Conservation (phyloP, 169 alveolate genomes). For the Cryptosporidium tyzzeri region DNA sequence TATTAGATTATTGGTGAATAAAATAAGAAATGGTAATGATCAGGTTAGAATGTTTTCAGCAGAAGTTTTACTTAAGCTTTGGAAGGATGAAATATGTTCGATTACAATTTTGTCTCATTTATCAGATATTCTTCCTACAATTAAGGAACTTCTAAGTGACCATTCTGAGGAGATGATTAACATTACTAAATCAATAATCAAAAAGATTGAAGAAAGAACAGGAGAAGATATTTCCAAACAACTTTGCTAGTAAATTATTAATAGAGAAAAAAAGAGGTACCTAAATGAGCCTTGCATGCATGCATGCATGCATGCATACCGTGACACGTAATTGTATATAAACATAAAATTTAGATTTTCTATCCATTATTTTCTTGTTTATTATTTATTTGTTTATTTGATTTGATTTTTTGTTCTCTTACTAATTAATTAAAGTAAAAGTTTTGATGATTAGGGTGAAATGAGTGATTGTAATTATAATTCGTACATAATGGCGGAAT, state of each 20-base stretch:
- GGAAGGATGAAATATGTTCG: slow-evolving; percentile 57
- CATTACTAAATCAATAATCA: slow-evolving; percentile 26
- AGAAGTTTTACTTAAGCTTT: slow-evolving; percentile 15
- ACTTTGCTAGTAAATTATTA: not conserved
- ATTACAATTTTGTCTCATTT: slow-evolving; percentile 20
- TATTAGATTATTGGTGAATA: slow-evolving; percentile 9
- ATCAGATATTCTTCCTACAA: slow-evolving; percentile 44
- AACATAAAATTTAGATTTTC: not conserved
- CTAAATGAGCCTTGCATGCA: not conserved
- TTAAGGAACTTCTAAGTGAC: slow-evolving; percentile 50
- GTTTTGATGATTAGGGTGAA: not conserved
- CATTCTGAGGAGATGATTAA: slow-evolving; percentile 45
- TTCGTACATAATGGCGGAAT: not conserved
- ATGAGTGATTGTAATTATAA: not conserved
- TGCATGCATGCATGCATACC: not conserved
- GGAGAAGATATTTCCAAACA: slow-evolving; percentile 44
- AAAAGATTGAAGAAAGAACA: slow-evolving; percentile 64
- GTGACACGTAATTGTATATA: not conserved
- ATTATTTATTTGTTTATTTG: too few relatives aligned
- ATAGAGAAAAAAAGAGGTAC: not conserved
- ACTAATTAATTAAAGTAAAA: not conserved
- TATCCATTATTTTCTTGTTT: too few relatives aligned
- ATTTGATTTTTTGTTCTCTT: not conserved
- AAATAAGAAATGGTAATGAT: slow-evolving; percentile 27
- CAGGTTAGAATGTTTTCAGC: slow-evolving; percentile 33